Conservation (phyloP, 805 yeast species). For the Candida manassasensis region DNA sequence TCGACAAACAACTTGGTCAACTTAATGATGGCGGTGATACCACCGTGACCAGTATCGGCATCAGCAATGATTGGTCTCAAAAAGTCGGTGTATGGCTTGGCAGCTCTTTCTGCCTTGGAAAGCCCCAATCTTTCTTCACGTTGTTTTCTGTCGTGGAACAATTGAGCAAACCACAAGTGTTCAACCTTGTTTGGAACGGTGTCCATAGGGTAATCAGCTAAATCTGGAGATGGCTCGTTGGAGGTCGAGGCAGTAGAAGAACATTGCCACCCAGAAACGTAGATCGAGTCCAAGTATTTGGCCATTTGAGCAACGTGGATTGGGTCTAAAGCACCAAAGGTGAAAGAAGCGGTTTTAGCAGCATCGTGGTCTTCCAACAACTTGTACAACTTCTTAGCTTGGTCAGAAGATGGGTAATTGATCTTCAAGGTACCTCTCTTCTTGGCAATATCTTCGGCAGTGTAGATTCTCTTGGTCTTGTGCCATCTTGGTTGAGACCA, state of each 20-base stretch:
- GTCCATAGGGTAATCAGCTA: slow-evolving; percentile 98
- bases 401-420: slow-evolving; percentile 69
- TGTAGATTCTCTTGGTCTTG: slow-evolving; percentile 80
- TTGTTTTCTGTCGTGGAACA: slow-evolving; percentile 96
- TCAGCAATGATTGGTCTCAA: slow-evolving; percentile 94
- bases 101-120: slow-evolving; percentile 60
- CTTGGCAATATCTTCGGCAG: slow-evolving; percentile 82
- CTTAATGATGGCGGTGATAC: slow-evolving; percentile 92
- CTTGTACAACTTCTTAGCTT: slow-evolving; percentile 77
- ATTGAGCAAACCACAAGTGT: slow-evolving; percentile 93
- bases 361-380: slow-evolving; percentile 68
- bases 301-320: slow-evolving; percentile 97
- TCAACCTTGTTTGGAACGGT: slow-evolving; percentile 98
- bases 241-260: slow-evolving; percentile 96
- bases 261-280: slow-evolving; percentile 98
- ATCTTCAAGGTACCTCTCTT: slow-evolving; percentile 79
- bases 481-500: slow-evolving; percentile 93
- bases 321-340: slow-evolving; percentile 95
- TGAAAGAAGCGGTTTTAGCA: slow-evolving; percentile 72
- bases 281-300: slow-evolving; percentile 84
- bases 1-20: slow-evolving; percentile 94
- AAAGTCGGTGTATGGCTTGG: slow-evolving; percentile 75
- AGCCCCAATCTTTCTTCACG: slow-evolving; percentile 70
- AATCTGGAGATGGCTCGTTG: slow-evolving; percentile 96
- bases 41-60: slow-evolving; percentile 99